Evolutionary conservation across 306 rosid species (phyloP).

Genomic region (Trifolium subterraneum): DNA sequence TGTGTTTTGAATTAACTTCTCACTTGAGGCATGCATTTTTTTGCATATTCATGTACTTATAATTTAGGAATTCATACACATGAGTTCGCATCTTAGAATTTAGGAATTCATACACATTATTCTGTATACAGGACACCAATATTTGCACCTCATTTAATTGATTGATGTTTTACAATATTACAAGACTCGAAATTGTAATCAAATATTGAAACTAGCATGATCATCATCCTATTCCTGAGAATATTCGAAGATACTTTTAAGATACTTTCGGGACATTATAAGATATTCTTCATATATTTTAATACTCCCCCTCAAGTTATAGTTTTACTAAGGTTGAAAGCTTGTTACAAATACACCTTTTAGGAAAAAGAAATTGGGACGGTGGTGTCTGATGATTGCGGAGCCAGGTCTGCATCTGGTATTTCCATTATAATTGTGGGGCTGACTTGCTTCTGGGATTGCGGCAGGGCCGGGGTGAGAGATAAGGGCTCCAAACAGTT

Average conservation of each 20-base stretch:
- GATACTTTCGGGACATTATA: too few species aligned
- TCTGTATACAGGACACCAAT: neutral
- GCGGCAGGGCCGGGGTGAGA: too few species aligned
- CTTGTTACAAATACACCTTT: neutral
- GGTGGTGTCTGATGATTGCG: neutral
- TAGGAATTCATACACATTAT: conserved; percentile 4
- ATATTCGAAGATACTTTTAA: too few species aligned
- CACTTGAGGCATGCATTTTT: neutral
- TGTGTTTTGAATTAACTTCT: conserved; percentile 30
- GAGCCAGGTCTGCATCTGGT: neutral
- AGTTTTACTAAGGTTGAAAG: neutral
- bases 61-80: conserved; percentile 6
- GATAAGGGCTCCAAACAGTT: too few species aligned
- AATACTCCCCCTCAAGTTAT: neutral
- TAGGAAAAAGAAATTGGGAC: neutral
- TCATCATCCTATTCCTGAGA: neutral
- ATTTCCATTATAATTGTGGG: too few species aligned
- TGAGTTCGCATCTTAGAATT: too few species aligned
- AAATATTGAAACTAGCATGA: neutral
- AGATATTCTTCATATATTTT: too few species aligned
- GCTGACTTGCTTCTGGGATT: too few species aligned
- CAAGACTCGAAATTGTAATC: neutral
- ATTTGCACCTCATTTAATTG: conserved; percentile 15
- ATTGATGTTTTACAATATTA: neutral
- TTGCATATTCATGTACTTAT: conserved; percentile 12